Evolutionary conservation across 164 flowering plant genomes (phyloP).

Genomic region (Vitis rotundifolia): DNA sequence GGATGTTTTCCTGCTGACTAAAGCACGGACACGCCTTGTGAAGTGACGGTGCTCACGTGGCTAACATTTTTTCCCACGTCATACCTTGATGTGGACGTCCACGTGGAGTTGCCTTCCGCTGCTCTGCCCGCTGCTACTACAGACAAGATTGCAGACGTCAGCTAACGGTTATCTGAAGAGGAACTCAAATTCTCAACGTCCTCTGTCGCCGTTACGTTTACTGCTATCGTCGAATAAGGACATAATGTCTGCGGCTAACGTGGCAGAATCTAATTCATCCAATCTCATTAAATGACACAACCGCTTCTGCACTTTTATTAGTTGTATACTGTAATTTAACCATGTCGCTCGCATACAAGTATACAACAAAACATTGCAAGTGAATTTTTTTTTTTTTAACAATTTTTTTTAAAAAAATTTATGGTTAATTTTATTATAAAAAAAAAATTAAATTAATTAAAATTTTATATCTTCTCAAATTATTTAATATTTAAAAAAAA

Average conservation of each 20-base stretch:
- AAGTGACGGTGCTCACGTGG: constrained; percentile 15
- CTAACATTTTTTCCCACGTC: constrained; percentile 9
- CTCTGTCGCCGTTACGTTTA: constrained; percentile 17
- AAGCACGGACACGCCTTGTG: constrained; percentile 7
- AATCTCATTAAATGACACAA: background rate
- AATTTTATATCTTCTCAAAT: too few relatives aligned
- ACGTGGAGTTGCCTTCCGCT: constrained; percentile 15
- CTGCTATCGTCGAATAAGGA: background rate
- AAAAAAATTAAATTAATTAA: too few relatives aligned
- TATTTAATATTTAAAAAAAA: too few relatives aligned
- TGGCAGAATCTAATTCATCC: constrained; percentile 6
- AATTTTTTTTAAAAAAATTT: too few relatives aligned
- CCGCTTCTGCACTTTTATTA: too few relatives aligned
- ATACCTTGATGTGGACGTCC: constrained; percentile 22
- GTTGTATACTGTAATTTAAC: too few relatives aligned
- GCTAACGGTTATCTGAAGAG: background rate
- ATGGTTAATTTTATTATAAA: too few relatives aligned
- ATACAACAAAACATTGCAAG: too few relatives aligned
- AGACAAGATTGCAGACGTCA: constrained; percentile 1
- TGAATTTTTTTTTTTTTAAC: too few relatives aligned
- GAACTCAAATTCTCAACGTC: constrained; percentile 5
- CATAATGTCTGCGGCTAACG: background rate
- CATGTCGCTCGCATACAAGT: too few relatives aligned
- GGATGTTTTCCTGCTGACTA: constrained; percentile 9
- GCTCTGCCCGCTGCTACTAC: background rate